Conservation (phyloP, 2,329 filamentous ascomycete species). For the Fusarium guadeloupense region DNA sequence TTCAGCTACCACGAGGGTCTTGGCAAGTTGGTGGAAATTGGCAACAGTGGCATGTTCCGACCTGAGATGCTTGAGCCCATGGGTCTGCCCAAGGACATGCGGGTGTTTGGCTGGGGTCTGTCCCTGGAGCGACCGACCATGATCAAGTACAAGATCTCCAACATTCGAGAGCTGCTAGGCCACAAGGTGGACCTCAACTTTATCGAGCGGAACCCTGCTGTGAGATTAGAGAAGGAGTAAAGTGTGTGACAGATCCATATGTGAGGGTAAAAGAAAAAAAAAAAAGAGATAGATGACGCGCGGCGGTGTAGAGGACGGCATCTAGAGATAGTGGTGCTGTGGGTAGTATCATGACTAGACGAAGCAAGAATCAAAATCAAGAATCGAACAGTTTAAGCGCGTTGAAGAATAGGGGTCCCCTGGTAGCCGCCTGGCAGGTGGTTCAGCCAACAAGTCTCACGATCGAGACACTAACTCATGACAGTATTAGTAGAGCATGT, state of each 20-base stretch:
- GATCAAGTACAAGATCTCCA: slow-evolving; percentile 92
- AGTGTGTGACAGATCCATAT: not conserved
- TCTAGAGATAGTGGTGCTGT: slow-evolving; percentile 22
- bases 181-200: slow-evolving; percentile 96
- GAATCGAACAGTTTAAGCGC: slow-evolving; percentile 14
- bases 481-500: too few species aligned
- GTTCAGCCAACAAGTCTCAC: too few species aligned
- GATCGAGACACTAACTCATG: too few species aligned
- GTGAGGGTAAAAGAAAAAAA: slow-evolving; percentile 3
- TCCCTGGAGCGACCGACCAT: slow-evolving; percentile 94
- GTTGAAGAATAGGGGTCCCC: slow-evolving; percentile 1
- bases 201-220: slow-evolving; percentile 90
- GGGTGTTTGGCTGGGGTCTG: slow-evolving; percentile 93
- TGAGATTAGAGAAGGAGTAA: slow-evolving; percentile 86
- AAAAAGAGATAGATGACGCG: not conserved
- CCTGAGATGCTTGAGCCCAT: slow-evolving; percentile 97
- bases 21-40: slow-evolving; percentile 94
- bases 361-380: slow-evolving; percentile 29
- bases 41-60: slow-evolving; percentile 98
- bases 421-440: too few species aligned
- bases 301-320: slow-evolving; percentile 12
- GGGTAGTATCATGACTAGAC: slow-evolving; percentile 36
- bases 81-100: slow-evolving; percentile 90
- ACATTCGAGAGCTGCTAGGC: slow-evolving; percentile 90
- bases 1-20: slow-evolving; percentile 94